These are phyloP conservation scores for Chaetomium globosum DNA, from an alignment of 2,329 filamentous ascomycete species.

Conservation along the genomic window DNA sequence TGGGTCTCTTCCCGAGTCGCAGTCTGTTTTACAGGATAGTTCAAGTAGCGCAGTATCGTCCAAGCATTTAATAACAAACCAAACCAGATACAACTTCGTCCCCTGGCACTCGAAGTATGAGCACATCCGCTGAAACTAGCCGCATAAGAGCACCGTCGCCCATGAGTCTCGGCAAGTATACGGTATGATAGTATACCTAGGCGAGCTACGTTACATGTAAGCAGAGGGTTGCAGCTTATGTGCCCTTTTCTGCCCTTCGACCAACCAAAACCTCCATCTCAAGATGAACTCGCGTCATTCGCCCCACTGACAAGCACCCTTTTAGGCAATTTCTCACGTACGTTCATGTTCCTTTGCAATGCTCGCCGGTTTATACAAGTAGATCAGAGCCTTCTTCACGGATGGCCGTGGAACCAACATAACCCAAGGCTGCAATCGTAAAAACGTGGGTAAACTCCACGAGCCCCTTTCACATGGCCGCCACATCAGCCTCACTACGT, in stretches of 20 bases:
- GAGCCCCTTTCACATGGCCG: neutral
- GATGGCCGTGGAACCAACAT: too few species aligned
- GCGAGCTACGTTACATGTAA: too few species aligned
- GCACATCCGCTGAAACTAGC: neutral
- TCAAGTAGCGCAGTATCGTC: too few species aligned
- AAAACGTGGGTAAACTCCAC: neutral
- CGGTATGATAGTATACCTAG: too few species aligned
- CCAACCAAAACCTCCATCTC: neutral
- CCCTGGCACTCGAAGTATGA: too few species aligned
- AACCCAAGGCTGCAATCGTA: too few species aligned
- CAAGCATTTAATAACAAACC: too few species aligned
- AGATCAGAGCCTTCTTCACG: neutral
- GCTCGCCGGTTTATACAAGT: neutral
- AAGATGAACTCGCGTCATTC: neutral
- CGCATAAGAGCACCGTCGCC: neutral
- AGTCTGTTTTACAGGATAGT: too few species aligned
- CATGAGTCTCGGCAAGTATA: neutral
- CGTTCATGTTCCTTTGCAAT: neutral
- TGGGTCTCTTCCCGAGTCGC: too few species aligned
- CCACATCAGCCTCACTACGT: neutral
- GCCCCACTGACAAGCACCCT: neutral
- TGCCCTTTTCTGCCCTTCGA: neutral
- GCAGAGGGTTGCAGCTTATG: neutral
- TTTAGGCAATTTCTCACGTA: neutral
- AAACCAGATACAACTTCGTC: too few species aligned